Evolutionary conservation across 345 rosid species (phyloP).

Genomic region (Cardamine occulta): DNA sequence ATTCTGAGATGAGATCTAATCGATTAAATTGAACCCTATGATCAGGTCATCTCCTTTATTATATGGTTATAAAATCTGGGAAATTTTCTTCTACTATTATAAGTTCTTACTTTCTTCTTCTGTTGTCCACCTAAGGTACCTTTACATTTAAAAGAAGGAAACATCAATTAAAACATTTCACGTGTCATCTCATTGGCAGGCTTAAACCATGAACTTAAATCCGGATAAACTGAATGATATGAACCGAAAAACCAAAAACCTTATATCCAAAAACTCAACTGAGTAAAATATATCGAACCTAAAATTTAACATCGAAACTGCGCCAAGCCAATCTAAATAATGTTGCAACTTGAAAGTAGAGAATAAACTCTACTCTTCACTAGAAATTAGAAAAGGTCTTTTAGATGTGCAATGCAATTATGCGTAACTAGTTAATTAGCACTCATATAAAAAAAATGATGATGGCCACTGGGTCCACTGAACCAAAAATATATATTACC

Average conservation of each 20-base stretch:
- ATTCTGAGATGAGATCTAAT: slow-evolving; percentile 35
- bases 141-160: neutral
- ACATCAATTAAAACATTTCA: slow-evolving; percentile 30
- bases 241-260: neutral
- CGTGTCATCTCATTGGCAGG: neutral
- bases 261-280: neutral
- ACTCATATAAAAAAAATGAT: neutral
- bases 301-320: too few species aligned
- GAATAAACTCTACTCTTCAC: neutral
- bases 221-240: neutral
- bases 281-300: neutral
- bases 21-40: slow-evolving; percentile 3
- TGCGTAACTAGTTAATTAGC: neutral
- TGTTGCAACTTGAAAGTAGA: neutral
- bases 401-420: neutral
- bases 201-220: neutral
- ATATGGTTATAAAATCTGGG: neutral
- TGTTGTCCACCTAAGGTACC: neutral
- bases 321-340: too few species aligned
- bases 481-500: neutral
- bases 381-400: neutral
- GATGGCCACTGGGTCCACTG: neutral
- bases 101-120: neutral
- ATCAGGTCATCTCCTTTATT: slow-evolving; percentile 5
- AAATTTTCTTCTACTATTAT: neutral